Conservation (phyloP, 2,329 filamentous ascomycete genomes). For the Lecanoromycetidae sp. region DNA sequence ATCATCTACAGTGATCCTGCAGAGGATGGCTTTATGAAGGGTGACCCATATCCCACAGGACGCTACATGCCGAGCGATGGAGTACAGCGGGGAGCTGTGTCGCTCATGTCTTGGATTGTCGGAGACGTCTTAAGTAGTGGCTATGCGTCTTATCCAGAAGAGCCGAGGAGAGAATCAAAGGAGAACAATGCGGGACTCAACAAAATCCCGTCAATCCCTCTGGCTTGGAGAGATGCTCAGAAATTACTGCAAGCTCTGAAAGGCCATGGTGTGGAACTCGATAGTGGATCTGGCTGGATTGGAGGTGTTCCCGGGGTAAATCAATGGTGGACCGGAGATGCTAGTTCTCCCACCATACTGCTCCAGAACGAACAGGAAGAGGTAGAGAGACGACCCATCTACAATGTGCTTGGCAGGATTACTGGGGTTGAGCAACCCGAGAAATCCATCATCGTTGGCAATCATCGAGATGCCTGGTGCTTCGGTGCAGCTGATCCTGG, state of each 20-base stretch:
- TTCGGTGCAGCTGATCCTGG: conserved; percentile 79
- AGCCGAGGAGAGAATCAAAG: conserved; percentile 51
- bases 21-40: conserved; percentile 68
- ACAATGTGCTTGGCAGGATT: conserved; percentile 81
- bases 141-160: conserved; percentile 46
- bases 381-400: conserved; percentile 68
- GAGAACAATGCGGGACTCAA: conserved; percentile 61
- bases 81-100: conserved; percentile 72
- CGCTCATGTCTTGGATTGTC: conserved; percentile 66
- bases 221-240: conserved; percentile 83
- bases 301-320: conserved; percentile 61
- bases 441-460: conserved; percentile 55
- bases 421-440: conserved; percentile 63
- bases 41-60: conserved; percentile 62
- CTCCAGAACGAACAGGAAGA: conserved; percentile 83
- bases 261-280: conserved; percentile 58
- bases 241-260: conserved; percentile 62
- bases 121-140: conserved; percentile 91
- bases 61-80: conserved; percentile 69
- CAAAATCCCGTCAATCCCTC: conserved; percentile 64
- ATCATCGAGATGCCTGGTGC: conserved; percentile 86
- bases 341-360: conserved; percentile 61
- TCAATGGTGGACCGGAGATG: conserved; percentile 76
- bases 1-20: conserved; percentile 85
- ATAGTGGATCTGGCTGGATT: conserved; percentile 57